Base-by-base conservation (phyloP, 2,329 filamentous ascomycete species). In the Xylaria sp. region DNA sequence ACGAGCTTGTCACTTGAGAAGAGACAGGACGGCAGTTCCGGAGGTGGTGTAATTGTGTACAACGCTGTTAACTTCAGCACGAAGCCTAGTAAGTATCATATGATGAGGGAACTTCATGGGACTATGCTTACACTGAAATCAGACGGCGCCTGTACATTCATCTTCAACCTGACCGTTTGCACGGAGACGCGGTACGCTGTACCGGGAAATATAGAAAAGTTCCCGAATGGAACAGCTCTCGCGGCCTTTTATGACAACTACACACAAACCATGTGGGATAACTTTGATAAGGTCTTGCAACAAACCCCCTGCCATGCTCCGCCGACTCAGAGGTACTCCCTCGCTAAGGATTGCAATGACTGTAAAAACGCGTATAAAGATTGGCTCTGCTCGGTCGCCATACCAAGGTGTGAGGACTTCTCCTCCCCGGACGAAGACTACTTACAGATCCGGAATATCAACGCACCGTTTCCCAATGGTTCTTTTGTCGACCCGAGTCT, bases 311-410 rank as follows among this genome's bases (percentile, higher is more conserved):
- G 96, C 84, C 90, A 97, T 75, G 91, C 93, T 2, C 87, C 87
- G 0, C 82, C 87, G 1, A 90, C 91, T 40, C 89, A 92, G 16
- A 87, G 88, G 71, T 99, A 97, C 82, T 97, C 94, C 1, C 88
- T 98, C 16, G 92, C 89, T 1, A 88, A 90, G 50, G 88, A 81
- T 73, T 99, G 96, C 83, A 80, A 83, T 51, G 87, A 97, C 79
- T 99, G 96, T 81, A 88, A 84, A 18, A 76, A 78, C 0, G 93
- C 93, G 9, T 99, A 99, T 86, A 98, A 97, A 79, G 85, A 90
- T 76, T 99, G 96, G 96, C 90, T 99, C 23, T 99, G 96, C 82
- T 92, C 93, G 27, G 94, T 98, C 32, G 92, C 90, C 18, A 96
- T 99, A 70, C 96, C 96, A 0, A 92, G 94, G 35, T 99, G 96